Base-by-base conservation (phyloP, 257 asterid genomes). In the Ehretia macrophylla region DNA sequence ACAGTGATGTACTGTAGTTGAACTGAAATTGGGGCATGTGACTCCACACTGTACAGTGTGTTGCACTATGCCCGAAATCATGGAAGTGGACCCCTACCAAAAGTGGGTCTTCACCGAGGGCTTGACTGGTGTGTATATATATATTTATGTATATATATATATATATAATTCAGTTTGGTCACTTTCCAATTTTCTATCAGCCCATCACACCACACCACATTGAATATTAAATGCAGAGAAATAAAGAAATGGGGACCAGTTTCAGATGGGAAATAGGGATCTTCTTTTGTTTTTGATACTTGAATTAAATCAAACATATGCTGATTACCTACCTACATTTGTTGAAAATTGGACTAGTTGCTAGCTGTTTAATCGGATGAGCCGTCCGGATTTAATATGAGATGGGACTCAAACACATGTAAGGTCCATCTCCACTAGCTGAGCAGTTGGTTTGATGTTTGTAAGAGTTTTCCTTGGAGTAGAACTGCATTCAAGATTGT, bases 1-100 rank as follows among this genome's bases (percentile, higher is more conserved):
- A 72, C 68, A 75, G 77, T 75, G 69, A 67, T 72, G 79, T n/a
- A n/a, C n/a, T n/a, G n/a, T 77, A 70, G 85, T 69, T 80, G 80
- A 47, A 72, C 55, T 72, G 65, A 69, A 64, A 68, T 35, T 13
- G 78, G 77, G 78, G 79, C 88, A 82, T 81, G 87, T 88, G 84
- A 77, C 62, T 72, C 67, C 80, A 71, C 85, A 63, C 68, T 52
- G 57, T 13, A 3, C 11, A 52, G 18, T 72, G 73, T 67, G 74
- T 65, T 59, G 70, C 69, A 60, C 78, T 59, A 50, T 63, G 60
- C 79, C 84, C 63, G 57, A 80, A 76, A 70, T 83, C 74, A 78
- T 81, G 86, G 87, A 64, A 66, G 76, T 74, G 83, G 85, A 72
- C 83, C 89, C 73, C 59, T 46, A 3, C 37, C 70, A 67, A 74